phyloP scores from a whole-genome alignment of 2,329 filamentous ascomycete species.

The Neoscytalidium dimidiatum region DNA sequence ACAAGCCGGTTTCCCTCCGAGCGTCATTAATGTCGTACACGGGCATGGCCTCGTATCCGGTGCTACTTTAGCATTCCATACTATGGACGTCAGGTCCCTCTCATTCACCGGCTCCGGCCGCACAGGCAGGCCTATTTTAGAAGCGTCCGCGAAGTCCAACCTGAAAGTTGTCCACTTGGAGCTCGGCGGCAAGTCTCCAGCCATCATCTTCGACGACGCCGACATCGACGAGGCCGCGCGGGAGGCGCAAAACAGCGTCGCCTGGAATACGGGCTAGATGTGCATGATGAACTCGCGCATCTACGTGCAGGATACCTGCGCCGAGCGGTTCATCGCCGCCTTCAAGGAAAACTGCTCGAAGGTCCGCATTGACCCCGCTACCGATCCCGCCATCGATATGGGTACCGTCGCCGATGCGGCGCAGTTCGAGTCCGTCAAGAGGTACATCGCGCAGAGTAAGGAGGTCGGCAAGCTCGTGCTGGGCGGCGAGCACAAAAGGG shows the following conservation, averaged over 20 bases:
- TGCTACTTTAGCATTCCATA: no score
- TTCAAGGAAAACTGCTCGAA: slow-evolving; percentile 25
- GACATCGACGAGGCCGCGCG: slow-evolving; percentile 65
- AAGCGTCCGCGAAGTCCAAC: no score
- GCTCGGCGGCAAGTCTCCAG: slow-evolving; percentile 60
- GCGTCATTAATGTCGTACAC: no score
- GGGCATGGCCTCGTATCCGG: no score
- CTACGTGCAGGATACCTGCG: slow-evolving; percentile 57
- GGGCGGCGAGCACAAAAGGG: slow-evolving; percentile 25
- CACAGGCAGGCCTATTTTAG: no score
- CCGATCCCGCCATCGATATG: slow-evolving; percentile 22
- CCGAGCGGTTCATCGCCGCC: slow-evolving; percentile 62
- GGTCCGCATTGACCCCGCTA: slow-evolving; percentile 28
- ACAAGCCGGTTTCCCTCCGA: no score
- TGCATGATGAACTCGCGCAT: slow-evolving; percentile 62
- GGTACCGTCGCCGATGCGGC: slow-evolving; percentile 29
- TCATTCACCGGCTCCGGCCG: no score
- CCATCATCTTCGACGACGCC: slow-evolving; percentile 60
- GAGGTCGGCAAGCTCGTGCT: slow-evolving; percentile 35
- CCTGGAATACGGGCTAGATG: slow-evolving; percentile 61
- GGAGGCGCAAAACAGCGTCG: slow-evolving; percentile 64
- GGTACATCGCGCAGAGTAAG: slow-evolving; percentile 41
- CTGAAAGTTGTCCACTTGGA: no score
- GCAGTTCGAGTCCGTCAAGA: slow-evolving; percentile 28
- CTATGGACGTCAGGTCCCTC: no score